Evolutionary conservation across 2,329 filamentous ascomycete species (phyloP), one percentile per base, ranked within the genome.

Genomic region (Paradendryphiella salina): DNA sequence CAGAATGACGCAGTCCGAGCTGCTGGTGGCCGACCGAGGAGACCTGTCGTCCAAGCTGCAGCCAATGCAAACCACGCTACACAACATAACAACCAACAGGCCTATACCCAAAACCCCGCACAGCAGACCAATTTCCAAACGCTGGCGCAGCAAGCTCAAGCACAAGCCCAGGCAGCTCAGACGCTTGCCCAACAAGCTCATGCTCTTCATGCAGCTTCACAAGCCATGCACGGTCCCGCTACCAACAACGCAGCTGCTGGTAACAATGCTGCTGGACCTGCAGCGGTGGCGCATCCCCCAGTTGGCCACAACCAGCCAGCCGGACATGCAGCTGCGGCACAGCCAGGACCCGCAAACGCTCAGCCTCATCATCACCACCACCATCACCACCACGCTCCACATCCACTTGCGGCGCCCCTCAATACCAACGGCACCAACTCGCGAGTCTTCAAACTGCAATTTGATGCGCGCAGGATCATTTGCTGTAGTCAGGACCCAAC

Each of bases 401-500:
- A 65, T 46, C 62, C 58, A 15, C 61, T 64, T 17, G 60, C 59
- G 11, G 62, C 55, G 11, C 62, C 58, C 4, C 56, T 63, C 26
- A 63, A 58, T 45, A 65, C 52, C 20, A 74, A 76, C 44, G 63
- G 63, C 23, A 70, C 68, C 14, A 80, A 79, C 29, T 80, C 83
- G 9, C 74, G 94, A 18, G 89, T 99, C 3, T 99, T 97, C 79
- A 99, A 99, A 74, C 79, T 97, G 29, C 94, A 99, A 72, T 99
- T 96, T 62, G 94, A 99, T 69, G 89, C 91, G 0, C 83, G 91
- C 17, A 86, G 92, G 63, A 95, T 99, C 61, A 88, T 99, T 46
- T 96, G 92, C 76, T 96, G 93, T 70, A 94, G 89, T 58, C 92
- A 97, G 72, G 90, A 94, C 49, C 86, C 86, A 32, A 85, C 88